Conservation (phyloP, 768 basidiomycete genomes). For the Gautieria morchelliformis region DNA sequence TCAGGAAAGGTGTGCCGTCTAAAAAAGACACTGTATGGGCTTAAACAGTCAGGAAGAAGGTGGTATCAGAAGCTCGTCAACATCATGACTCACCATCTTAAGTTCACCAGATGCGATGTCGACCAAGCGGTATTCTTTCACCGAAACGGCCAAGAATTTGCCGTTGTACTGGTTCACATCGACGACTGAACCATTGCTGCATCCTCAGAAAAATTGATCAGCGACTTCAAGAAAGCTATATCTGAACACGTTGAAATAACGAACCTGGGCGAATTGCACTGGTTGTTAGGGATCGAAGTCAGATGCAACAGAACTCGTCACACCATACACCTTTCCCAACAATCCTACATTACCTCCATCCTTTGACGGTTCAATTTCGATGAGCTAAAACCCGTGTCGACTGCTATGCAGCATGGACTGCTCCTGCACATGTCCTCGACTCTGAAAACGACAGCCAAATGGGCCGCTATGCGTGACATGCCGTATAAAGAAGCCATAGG, state of each 20-base stretch:
- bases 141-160: too few species aligned
- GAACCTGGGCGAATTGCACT: constrained; percentile 5
- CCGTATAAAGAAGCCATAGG: too few species aligned
- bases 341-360: constrained; percentile 11
- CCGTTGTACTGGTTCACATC: constrained; percentile 16
- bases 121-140: too few species aligned
- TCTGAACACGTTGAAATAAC: not conserved
- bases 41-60: constrained; percentile 24
- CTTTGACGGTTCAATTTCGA: constrained; percentile 4
- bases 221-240: not conserved
- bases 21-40: constrained; percentile 25
- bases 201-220: not conserved
- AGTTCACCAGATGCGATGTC: too few species aligned
- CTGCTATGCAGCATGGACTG: not conserved
- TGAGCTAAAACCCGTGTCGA: not conserved
- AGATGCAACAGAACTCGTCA: constrained; percentile 7
- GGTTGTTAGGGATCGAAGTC: constrained; percentile 27
- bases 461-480: too few species aligned
- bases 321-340: constrained; percentile 11
- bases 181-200: constrained; percentile 24
- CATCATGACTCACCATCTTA: too few species aligned
- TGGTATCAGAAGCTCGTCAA: constrained; percentile 28
- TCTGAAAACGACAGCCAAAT: too few species aligned
- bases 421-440: not conserved
- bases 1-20: constrained; percentile 10